These are phyloP conservation scores for Sphaerobolus stellatus DNA, from an alignment of 1,284 basidiomycete species.

Conservation along the genomic window DNA sequence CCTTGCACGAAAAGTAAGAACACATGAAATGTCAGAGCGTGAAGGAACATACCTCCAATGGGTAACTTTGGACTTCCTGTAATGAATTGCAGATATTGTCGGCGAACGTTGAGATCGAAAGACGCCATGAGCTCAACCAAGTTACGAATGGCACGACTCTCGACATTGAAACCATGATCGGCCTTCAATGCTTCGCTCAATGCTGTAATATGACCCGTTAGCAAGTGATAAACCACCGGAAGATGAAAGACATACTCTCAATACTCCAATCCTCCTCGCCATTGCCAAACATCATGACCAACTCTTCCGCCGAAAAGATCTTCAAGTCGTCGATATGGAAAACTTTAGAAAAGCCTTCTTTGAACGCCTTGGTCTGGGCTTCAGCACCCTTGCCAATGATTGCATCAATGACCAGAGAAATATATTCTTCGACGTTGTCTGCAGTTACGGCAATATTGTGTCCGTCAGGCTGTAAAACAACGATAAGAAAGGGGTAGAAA, in stretches of 20 bases:
- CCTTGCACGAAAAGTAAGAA: conserved; percentile 46
- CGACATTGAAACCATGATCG: conserved; percentile 96
- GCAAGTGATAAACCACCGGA: conserved; percentile 17
- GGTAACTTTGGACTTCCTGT: conserved; percentile 94
- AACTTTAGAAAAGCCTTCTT: conserved; percentile 89
- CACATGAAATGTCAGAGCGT: not conserved
- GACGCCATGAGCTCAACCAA: conserved; percentile 85
- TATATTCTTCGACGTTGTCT: conserved; percentile 87
- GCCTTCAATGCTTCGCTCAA: conserved; percentile 90
- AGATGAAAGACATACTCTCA: conserved; percentile 64
- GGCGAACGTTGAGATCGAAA: conserved; percentile 71
- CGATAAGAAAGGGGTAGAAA: conserved; percentile 5
- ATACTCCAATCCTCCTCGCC: conserved; percentile 91
- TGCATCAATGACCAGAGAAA: conserved; percentile 75
- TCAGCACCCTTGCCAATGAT: conserved; percentile 77
- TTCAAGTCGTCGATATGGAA: conserved; percentile 90
- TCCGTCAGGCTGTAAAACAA: conserved; percentile 62
- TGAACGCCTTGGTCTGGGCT: conserved; percentile 81
- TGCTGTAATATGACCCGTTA: conserved; percentile 47
- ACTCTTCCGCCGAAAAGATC: conserved; percentile 91
- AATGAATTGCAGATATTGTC: conserved; percentile 94
- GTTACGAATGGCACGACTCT: conserved; percentile 87
- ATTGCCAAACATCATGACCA: conserved; percentile 93
- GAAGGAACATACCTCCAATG: conserved; percentile 72
- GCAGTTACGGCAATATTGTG: conserved; percentile 77